phyloP scores from a whole-genome alignment of 1,284 basidiomycete species.

The Ganoderma boninense region DNA sequence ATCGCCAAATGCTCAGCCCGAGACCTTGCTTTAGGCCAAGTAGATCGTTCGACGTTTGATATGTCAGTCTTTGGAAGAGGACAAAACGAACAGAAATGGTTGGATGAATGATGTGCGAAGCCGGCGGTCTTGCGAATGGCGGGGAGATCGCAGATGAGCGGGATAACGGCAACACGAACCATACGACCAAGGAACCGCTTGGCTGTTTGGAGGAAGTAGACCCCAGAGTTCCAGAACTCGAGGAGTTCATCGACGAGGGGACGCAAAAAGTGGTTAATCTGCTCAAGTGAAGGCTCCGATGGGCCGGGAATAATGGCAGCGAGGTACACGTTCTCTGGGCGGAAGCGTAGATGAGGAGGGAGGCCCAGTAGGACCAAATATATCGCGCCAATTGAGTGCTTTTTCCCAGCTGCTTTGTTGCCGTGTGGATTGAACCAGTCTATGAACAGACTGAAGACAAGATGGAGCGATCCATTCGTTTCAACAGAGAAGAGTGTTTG shows the following conservation, averaged over 20 bases:
- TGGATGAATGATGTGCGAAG: constrained; percentile 10
- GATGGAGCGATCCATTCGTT: constrained; percentile 14
- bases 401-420: constrained; percentile 39
- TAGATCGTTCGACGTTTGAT: background rate
- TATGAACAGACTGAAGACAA: constrained; percentile 38
- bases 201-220: constrained; percentile 23
- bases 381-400: constrained; percentile 31
- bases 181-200: constrained; percentile 16
- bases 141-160: constrained; percentile 24
- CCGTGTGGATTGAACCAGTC: constrained; percentile 42
- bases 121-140: no score
- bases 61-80: background rate
- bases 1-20: no score
- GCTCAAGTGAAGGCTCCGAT: constrained; percentile 17
- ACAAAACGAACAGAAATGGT: constrained; percentile 33
- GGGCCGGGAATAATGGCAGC: constrained; percentile 35
- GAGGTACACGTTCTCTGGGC: constrained; percentile 37
- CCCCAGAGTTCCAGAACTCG: constrained; percentile 27
- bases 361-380: constrained; percentile 33
- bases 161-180: constrained; percentile 27
- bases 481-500: constrained; percentile 16
- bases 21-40: background rate
- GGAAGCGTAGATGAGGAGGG: constrained; percentile 34
- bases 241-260: constrained; percentile 36
- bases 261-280: constrained; percentile 34